Conservation (phyloP, 768 basidiomycete genomes). For the Tricholoma hemisulphureum region DNA sequence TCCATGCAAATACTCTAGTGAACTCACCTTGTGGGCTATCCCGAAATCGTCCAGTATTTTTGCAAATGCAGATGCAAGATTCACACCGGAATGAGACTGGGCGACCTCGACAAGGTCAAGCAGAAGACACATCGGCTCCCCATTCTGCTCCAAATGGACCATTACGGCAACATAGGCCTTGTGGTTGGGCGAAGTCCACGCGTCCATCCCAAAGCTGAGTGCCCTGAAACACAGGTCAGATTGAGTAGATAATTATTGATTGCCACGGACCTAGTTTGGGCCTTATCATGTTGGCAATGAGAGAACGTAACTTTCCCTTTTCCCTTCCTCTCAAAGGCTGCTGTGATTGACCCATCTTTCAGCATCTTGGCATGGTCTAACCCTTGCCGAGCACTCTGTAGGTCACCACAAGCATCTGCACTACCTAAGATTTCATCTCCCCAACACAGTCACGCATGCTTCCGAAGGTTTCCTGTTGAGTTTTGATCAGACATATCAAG, state of each 20-base stretch:
- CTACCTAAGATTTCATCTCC: constrained; percentile 20
- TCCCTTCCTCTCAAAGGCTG: constrained; percentile 26
- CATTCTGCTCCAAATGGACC: no score
- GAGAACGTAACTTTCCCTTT: constrained; percentile 30
- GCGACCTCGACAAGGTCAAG: no score
- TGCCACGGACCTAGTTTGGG: no score
- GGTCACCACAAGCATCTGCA: constrained; percentile 9
- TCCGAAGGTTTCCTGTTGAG: constrained; percentile 27
- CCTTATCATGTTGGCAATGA: constrained; percentile 13
- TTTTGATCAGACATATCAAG: no score
- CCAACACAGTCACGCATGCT: constrained; percentile 31
- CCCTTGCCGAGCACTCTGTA: constrained; percentile 5
- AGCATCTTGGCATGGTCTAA: constrained; percentile 7
- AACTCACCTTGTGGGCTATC: not conserved
- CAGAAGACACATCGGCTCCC: no score
- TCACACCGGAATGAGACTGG: no score
- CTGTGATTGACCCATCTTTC: constrained; percentile 22
- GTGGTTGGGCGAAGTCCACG: no score
- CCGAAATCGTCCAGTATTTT: not conserved
- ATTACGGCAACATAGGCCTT: no score
- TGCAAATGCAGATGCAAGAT: no score
- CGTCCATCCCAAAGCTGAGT: not conserved
- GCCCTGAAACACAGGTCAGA: not conserved
- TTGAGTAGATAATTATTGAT: not conserved
- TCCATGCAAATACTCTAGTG: no score